These are phyloP conservation scores for Aspergillus nomiae DNA, from an alignment of 2,329 filamentous ascomycete genomes.

Conservation along the genomic window DNA sequence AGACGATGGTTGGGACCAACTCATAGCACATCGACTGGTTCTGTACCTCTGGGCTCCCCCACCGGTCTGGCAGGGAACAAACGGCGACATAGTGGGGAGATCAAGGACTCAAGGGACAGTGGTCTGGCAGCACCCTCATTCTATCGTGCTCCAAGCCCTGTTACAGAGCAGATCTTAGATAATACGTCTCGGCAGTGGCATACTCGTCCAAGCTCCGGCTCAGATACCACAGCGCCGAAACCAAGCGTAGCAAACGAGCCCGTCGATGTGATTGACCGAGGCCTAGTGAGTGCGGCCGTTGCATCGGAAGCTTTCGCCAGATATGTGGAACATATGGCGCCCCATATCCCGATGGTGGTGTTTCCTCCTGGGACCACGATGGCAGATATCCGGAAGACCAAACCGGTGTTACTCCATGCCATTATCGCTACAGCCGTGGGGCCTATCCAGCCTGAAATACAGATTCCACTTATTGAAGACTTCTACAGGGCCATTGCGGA, in stretches of 20 bases:
- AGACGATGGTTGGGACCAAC: slow-evolving; percentile 30
- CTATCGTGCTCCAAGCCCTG: slow-evolving; percentile 17
- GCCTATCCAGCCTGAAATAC: slow-evolving; percentile 55
- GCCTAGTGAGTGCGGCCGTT: slow-evolving; percentile 53
- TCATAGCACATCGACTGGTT: slow-evolving; percentile 8
- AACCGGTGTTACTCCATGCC: slow-evolving; percentile 61
- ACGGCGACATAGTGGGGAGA: slow-evolving; percentile 32
- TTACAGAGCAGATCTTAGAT: slow-evolving; percentile 23
- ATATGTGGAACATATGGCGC: slow-evolving; percentile 57
- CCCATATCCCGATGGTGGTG: slow-evolving; percentile 60
- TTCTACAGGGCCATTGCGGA: slow-evolving; percentile 74
- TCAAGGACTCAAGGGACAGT: slow-evolving; percentile 23
- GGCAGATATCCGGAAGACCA: slow-evolving; percentile 57
- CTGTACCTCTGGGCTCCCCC: slow-evolving; percentile 6
- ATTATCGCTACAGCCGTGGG: slow-evolving; percentile 59
- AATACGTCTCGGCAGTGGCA: slow-evolving; percentile 24
- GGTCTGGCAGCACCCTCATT: background rate
- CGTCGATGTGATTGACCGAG: slow-evolving; percentile 52
- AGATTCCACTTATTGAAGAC: slow-evolving; percentile 66
- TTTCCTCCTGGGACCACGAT: slow-evolving; percentile 58
- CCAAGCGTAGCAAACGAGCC: slow-evolving; percentile 28
- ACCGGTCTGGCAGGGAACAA: slow-evolving; percentile 29
- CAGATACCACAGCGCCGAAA: slow-evolving; percentile 16
- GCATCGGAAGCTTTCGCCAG: slow-evolving; percentile 60
- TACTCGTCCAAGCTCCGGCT: slow-evolving; percentile 7